Base-by-base conservation (phyloP, 2,329 filamentous ascomycete species). In the Calonectria ilicicola region DNA sequence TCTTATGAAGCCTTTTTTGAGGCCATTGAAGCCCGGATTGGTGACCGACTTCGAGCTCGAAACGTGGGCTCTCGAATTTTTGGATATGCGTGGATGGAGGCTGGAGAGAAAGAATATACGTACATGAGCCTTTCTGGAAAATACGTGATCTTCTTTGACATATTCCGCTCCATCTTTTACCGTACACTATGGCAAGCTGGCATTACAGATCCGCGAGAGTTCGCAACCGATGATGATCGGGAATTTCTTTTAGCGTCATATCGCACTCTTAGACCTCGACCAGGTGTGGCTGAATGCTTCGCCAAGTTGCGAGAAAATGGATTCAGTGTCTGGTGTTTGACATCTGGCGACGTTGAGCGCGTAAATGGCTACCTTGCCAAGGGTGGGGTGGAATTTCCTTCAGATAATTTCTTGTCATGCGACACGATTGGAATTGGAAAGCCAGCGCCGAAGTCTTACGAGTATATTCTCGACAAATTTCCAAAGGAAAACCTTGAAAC, bases 71-170 rank as follows among this genome's bases (percentile, higher is more conserved):
- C 65, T 15, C 38, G 27, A 21, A 32, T 42, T 38, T 67, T 67
- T 29, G 49, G 49, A 51, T 67, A 44, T 32, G 51, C 49, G 9
- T 67, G 65, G 65, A 58, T 67, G 65, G 38, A 40, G 9, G 65
- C 65, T 3, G 65, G 47, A 9, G 65, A 67, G 65, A 51, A 44
- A n/a, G 65, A 67, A 58, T 67, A 44, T 49, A 67, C 65, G 15
- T 67, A 44, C 23, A 38, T 67, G 35, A 44, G 32, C 19, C 38
- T 67, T 3, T 46, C 65, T 3, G 49, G 51, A 10, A 51, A 53
- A 12, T 42, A 67, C 23, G 17, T 40, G 7, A 40, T 42, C 15
- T 67, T 44, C 49, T 44, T 56, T 29, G 65, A 58, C 19, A 27
- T 67, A 19, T 27, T 67, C 38, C 23, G 32, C 17, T 26, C 65